A percentile compares a stretch with the other conserved stretches of the same genome.
phyloP scores from a whole-genome alignment of 1,139 yeast species.

The Casaregolazyma lundiana region DNA sequence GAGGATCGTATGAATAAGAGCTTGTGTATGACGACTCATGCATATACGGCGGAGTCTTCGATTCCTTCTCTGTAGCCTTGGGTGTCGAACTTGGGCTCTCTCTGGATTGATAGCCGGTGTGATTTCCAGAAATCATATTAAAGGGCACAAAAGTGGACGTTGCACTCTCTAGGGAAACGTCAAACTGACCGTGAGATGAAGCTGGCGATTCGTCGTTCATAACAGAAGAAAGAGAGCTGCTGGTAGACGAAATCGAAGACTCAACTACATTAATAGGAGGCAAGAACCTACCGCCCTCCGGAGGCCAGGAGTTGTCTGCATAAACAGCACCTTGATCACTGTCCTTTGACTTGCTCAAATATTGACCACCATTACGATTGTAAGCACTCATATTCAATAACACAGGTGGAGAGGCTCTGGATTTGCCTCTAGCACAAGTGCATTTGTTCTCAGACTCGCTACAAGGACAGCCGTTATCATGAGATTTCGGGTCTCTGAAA shows the following conservation, averaged over 20 bases:
- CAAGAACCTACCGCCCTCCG: neutral
- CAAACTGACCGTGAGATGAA: conserved; percentile 5
- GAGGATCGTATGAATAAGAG: neutral
- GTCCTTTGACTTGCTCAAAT: neutral
- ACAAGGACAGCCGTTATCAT: conserved; percentile 49
- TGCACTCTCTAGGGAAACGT: conserved; percentile 5
- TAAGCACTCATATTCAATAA: neutral
- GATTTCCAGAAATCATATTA: conserved; percentile 3
- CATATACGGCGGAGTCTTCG: neutral
- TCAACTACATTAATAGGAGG: neutral
- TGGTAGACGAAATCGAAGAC: conserved; percentile 4
- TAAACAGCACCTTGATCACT: neutral
- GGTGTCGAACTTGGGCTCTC: neutral
- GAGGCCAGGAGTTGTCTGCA: neutral
- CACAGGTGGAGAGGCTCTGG: conserved; percentile 5
- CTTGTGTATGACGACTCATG: neutral
- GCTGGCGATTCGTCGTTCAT: conserved; percentile 1
- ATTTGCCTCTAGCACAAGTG: conserved; percentile 48
- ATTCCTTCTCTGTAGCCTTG: neutral
- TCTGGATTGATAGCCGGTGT: neutral
- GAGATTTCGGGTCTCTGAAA: conserved; percentile 41
- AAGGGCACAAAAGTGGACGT: conserved; percentile 8
- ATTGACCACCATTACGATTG: neutral
- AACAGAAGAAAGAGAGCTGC: conserved; percentile 2
- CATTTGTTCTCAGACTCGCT: conserved; percentile 51